Percentiles rank a stretch among this genome's conserved stretches.
phyloP scores from a whole-genome alignment of 257 asterid species.

The Ehretia macrophylla region DNA sequence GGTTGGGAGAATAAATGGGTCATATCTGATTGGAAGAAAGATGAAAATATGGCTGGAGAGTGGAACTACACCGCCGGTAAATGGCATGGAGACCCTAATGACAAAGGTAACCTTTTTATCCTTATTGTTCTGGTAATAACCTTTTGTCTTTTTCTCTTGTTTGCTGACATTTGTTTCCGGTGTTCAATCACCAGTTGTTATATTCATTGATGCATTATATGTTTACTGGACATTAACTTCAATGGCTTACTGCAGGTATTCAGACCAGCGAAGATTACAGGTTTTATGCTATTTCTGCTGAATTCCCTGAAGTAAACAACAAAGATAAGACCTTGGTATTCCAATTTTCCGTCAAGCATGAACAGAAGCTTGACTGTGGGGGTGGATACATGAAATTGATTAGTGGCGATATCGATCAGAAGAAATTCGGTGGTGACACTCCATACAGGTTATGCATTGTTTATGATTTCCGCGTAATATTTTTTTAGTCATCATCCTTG shows the following conservation, averaged over 20 bases:
- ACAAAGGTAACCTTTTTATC: slow-evolving; percentile 47
- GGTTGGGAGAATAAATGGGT: slow-evolving; percentile 98
- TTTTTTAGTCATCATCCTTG: not conserved
- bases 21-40: slow-evolving; percentile 97
- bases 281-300: slow-evolving; percentile 94
- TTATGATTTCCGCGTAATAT: not conserved
- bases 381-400: slow-evolving; percentile 99
- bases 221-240: not conserved
- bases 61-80: slow-evolving; percentile 97
- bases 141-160: not conserved
- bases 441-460: slow-evolving; percentile 62
- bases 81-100: slow-evolving; percentile 77
- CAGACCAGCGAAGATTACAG: slow-evolving; percentile 91
- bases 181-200: not conserved
- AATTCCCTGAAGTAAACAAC: slow-evolving; percentile 92
- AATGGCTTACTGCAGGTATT: slow-evolving; percentile 44
- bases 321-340: slow-evolving; percentile 83
- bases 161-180: not conserved
- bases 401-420: slow-evolving; percentile 82
- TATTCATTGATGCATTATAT: not conserved
- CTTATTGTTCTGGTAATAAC: no score
- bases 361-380: slow-evolving; percentile 99
- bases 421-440: slow-evolving; percentile 92
- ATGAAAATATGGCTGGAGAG: slow-evolving; percentile 86
- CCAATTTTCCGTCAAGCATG: slow-evolving; percentile 95